Percentiles rank a stretch among this genome's conserved stretches.
Conservation (phyloP, 2,329 filamentous ascomycete genomes). For the Penicillium vulpinum region DNA sequence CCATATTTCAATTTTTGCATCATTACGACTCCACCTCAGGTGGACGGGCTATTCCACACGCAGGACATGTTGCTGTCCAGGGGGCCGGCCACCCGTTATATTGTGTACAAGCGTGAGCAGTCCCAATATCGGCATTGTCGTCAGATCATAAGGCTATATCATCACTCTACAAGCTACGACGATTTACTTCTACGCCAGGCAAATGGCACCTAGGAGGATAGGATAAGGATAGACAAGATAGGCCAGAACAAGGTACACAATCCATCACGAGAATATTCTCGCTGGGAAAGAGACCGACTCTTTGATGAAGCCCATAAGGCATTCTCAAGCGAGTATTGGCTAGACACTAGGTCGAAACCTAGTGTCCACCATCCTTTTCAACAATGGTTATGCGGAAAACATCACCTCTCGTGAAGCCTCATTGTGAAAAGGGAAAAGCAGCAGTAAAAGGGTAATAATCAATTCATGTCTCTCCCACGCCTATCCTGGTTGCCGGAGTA, state of each 20-base stretch:
- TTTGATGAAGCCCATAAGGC: conserved; percentile 19
- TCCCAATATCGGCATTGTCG: background rate
- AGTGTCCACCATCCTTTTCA: conserved; percentile 40
- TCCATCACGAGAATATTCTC: conserved; percentile 6
- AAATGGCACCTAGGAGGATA: conserved; percentile 23
- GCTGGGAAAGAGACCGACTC: conserved; percentile 20
- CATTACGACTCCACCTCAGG: background rate
- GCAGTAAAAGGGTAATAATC: conserved; percentile 27
- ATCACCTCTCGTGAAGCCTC: conserved; percentile 60
- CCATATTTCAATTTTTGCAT: background rate
- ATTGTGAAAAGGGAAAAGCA: conserved; percentile 52
- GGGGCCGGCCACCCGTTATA: no score
- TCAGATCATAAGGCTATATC: background rate
- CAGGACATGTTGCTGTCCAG: background rate
- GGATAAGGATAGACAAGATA: conserved; percentile 25
- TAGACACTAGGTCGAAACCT: conserved; percentile 13
- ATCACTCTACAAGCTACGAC: conserved; percentile 12
- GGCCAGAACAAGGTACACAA: conserved; percentile 22
- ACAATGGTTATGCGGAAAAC: conserved; percentile 59
- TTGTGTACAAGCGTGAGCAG: background rate
- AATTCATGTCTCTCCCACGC: conserved; percentile 44
- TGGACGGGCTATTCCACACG: background rate
- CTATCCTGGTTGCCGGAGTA: conserved; percentile 41
- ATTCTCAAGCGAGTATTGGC: conserved; percentile 25
- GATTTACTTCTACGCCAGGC: conserved; percentile 21